Evolutionary conservation across 2,329 filamentous ascomycete species (phyloP), one percentile per base, ranked within the genome.

Genomic region (Colletotrichum sp.): DNA sequence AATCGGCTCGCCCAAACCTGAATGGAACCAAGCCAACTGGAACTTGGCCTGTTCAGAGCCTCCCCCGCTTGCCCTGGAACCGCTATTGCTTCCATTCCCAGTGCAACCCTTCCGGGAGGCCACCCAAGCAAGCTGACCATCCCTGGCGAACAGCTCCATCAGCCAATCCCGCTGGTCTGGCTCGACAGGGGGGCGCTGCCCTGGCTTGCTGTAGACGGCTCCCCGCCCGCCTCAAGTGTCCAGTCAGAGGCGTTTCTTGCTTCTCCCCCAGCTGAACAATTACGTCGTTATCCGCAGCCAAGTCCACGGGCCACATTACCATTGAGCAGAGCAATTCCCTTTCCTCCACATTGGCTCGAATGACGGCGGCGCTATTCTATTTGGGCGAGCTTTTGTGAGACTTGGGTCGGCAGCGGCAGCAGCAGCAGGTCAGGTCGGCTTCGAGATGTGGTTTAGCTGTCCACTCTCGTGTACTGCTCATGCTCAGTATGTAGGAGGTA

Each of bases 201-300:
- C 68, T 57, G 43, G 27, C n/a, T 33, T 66, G 61, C 61, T 71
- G 62, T 54, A 47, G 68, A 69, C 62, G 27, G 68, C 47, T 71
- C 62, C 71, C 71, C 70, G 61, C 70, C 62, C 57, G 34, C 16
- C 18, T 21, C 24, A 34, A 62, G 31, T 24, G 57, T 57, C 71
- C 71, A 73, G 33, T 73, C 62, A 71, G 33, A 62, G 68, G 38
- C 8, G 15, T 21, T 31, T 71, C 29, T 31, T 62, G 38, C 43
- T 47, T 29, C 62, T 29, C 61, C 33, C 62, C 62, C 62, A 66
- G 71, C 71, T 71, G 70, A 69, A 43, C 34, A 47, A 73, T 73
- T 73, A 73, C 71, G 71, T 73, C 71, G 71, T 71, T 71, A 70
- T 72, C 71, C 71, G 71, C 68, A 70, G 66, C 70, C 70, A 61